phyloP scores from a whole-genome alignment of 169 alveolate species.

The Cryptosporidium ubiquitum region DNA sequence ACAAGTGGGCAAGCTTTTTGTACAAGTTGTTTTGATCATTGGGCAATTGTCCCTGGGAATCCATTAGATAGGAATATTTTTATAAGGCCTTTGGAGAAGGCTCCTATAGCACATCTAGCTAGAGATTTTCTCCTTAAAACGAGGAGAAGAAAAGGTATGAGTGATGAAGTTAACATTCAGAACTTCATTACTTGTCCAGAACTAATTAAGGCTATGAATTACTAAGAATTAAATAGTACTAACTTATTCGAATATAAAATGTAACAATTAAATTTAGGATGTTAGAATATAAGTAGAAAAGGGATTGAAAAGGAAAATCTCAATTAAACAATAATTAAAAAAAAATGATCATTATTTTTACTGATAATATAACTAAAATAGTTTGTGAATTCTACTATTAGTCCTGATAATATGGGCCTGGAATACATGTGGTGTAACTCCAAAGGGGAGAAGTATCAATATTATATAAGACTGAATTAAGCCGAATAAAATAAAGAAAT shows the following conservation, averaged over 20 bases:
- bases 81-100: constrained; percentile 95
- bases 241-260: neutral
- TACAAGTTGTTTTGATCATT: constrained; percentile 94
- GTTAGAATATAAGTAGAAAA: neutral
- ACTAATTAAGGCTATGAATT: constrained; percentile 40
- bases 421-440: neutral
- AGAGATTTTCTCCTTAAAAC: constrained; percentile 98
- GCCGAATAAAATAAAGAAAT: neutral
- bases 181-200: constrained; percentile 61
- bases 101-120: constrained; percentile 97
- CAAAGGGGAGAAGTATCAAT: neutral
- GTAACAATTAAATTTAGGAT: neutral
- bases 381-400: neutral
- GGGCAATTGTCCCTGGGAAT: constrained; percentile 98
- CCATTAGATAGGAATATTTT: constrained; percentile 97
- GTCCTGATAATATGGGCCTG: neutral
- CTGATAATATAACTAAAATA: neutral
- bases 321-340: constrained; percentile 5
- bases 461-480: neutral
- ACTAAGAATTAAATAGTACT: neutral
- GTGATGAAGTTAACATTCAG: constrained; percentile 84
- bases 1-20: constrained; percentile 98
- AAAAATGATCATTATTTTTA: neutral
- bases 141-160: constrained; percentile 95
- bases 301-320: neutral